Percentiles rank a stretch among this genome's conserved stretches.
Evolutionary conservation across 805 yeast genomes (phyloP).

Genomic region (Yarrowia bubula): DNA sequence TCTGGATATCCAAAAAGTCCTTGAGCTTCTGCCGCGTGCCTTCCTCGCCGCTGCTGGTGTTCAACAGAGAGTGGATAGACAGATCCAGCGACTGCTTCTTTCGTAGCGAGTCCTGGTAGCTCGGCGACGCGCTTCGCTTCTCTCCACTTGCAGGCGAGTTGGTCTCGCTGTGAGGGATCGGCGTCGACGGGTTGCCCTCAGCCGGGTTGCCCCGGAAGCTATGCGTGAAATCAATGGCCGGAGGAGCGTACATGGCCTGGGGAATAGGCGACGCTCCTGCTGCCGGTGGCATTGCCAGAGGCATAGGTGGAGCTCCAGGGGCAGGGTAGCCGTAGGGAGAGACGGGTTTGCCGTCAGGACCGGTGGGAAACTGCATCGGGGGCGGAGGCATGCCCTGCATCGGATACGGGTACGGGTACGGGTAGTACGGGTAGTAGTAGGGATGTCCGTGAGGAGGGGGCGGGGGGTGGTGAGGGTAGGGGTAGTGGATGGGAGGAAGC

Average conservation of each 20-base stretch:
- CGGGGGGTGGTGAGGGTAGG: conserved; percentile 8
- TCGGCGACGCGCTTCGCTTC: conserved; percentile 17
- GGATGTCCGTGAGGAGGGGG: conserved; percentile 13
- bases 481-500: conserved; percentile 20
- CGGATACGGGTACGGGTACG: conserved; percentile 18
- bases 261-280: conserved; percentile 2
- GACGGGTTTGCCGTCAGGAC: conserved; percentile 5
- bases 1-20: conserved; percentile 24
- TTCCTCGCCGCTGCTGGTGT: conserved; percentile 1
- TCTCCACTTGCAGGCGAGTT: conserved; percentile 14
- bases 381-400: conserved; percentile 16
- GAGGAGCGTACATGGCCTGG: conserved; percentile 35
- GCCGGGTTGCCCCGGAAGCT: conserved; percentile 36
- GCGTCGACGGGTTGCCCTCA: background rate
- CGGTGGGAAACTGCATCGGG: conserved; percentile 13
- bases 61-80: conserved; percentile 22
- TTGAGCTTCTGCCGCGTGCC: conserved; percentile 20
- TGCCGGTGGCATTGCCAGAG: conserved; percentile 14
- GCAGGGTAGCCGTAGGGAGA: conserved; percentile 18
- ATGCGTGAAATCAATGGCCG: conserved; percentile 45
- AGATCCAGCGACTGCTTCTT: conserved; percentile 17
- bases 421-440: conserved; percentile 24
- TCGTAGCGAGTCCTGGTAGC: background rate
- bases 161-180: conserved; percentile 1
- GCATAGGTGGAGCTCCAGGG: conserved; percentile 13